A percentile compares a stretch with the other conserved stretches of the same genome.
phyloP scores from a whole-genome alignment of 2,329 filamentous ascomycete species.

The Orbilia javanica region DNA sequence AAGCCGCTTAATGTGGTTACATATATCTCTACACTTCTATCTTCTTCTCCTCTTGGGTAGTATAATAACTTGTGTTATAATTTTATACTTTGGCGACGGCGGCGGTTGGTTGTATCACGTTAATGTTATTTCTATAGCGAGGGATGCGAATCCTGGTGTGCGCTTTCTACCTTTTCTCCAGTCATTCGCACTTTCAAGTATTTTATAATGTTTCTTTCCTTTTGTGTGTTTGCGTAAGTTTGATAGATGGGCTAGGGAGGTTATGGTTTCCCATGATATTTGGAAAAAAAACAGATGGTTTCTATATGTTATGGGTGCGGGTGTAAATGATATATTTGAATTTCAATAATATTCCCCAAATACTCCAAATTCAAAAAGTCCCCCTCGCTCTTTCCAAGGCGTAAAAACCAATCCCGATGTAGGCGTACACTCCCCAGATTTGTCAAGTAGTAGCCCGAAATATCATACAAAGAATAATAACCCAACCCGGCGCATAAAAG shows the following conservation, averaged over 20 bases:
- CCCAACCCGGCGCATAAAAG: background rate
- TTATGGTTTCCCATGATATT: background rate
- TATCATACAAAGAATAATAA: slow-evolving; percentile 21
- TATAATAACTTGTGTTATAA: background rate
- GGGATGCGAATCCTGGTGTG: slow-evolving; percentile 23
- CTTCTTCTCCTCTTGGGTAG: background rate
- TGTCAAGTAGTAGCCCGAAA: background rate
- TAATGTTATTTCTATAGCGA: slow-evolving; percentile 4
- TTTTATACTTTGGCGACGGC: slow-evolving; percentile 8
- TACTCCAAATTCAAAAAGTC: background rate
- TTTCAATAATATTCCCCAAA: background rate
- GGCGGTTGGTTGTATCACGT: slow-evolving; percentile 1
- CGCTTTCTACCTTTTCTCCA: slow-evolving; percentile 1
- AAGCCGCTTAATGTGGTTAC: background rate
- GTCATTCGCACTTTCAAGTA: background rate
- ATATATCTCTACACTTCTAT: background rate
- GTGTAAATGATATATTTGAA: slow-evolving; percentile 2
- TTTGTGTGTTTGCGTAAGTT: background rate
- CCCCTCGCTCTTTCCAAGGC: slow-evolving; percentile 3
- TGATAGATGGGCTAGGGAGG: background rate
- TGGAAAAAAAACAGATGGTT: background rate
- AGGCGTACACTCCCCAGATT: background rate
- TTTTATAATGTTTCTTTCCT: background rate
- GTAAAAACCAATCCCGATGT: background rate
- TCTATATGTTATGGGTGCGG: background rate